Base-by-base conservation (phyloP, 2,329 filamentous ascomycete genomes). In the Ploettnerulaceae sp. region DNA sequence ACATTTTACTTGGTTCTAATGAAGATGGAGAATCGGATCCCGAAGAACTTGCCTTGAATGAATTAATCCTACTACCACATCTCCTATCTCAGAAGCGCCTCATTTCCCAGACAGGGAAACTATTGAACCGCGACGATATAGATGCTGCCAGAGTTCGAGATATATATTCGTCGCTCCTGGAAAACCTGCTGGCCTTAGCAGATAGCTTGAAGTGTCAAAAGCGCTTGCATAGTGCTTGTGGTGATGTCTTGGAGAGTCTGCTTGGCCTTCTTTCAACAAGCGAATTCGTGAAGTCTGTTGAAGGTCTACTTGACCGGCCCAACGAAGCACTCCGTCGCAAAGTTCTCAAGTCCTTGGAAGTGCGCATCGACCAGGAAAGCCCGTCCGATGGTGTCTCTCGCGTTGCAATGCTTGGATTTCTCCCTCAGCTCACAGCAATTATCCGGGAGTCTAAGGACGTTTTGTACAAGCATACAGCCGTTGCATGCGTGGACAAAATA, bases 401-500 rank as follows among this genome's bases (percentile, higher is more conserved):
- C 49, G 71, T 75, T 37, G 81, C 84, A 0, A 72, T 95, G 60
- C 73, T 95, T 26, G 77, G 81, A 8, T 93, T 96, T 72, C 64
- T 95, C 55, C 83, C 87, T 8, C 84, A 84, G 56, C 75, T 95
- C 51, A 87, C 86, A 14, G 74, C 77, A 15, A 86, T 94, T 35
- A 79, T 98, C 49, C 74, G 83, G 45, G 77, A 84, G 39, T 84
- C 86, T 5, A 71, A 76, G 24, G 82, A 93, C 55, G 77, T 84
- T 43, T 74, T 81, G 21, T 84, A 93, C 64, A 89, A 91, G 67
- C 84, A 89, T 59, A 89, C 87, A 8, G 87, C 90, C 1, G 82
- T 98, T 52, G 82, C 82, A 26, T 97, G 91, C 58, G 84, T 97
- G 34, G 90, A 96, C 68, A 87, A 88, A 66, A 94, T 98, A 53